Conservation (phyloP, 2,329 filamentous ascomycete species). For the Podosphaera leucotricha region DNA sequence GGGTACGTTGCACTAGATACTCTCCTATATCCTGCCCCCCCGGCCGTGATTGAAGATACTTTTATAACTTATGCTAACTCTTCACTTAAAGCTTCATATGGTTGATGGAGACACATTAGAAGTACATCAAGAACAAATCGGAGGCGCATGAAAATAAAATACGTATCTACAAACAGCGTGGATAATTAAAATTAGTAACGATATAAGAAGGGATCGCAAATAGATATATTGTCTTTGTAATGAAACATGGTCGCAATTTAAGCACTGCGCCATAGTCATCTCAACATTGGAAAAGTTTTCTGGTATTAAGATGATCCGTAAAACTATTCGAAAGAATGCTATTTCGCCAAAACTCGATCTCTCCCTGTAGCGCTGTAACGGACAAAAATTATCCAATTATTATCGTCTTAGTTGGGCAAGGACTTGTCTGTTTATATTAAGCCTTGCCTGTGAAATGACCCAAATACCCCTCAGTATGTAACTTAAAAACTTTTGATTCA, state of each 20-base stretch:
- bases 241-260: background rate
- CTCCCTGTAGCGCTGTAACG: background rate
- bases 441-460: background rate
- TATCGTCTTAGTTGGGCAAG: background rate
- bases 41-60: no score
- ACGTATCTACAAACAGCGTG: background rate
- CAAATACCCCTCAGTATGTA: background rate
- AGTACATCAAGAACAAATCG: conserved; percentile 95
- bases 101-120: conserved; percentile 85
- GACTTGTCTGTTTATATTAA: background rate
- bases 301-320: background rate
- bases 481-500: conserved; percentile 14
- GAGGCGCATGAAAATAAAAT: conserved; percentile 26
- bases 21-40: background rate
- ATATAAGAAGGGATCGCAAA: background rate
- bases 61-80: conserved; percentile 4
- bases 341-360: background rate
- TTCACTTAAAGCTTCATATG: conserved; percentile 64
- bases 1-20: conserved; percentile 35
- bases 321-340: background rate
- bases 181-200: background rate
- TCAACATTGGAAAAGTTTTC: background rate
- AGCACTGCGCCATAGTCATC: background rate
- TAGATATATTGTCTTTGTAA: background rate
- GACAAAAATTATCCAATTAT: background rate